Conservation (phyloP, 2,329 filamentous ascomycete species). For the Penicillium sp. region DNA sequence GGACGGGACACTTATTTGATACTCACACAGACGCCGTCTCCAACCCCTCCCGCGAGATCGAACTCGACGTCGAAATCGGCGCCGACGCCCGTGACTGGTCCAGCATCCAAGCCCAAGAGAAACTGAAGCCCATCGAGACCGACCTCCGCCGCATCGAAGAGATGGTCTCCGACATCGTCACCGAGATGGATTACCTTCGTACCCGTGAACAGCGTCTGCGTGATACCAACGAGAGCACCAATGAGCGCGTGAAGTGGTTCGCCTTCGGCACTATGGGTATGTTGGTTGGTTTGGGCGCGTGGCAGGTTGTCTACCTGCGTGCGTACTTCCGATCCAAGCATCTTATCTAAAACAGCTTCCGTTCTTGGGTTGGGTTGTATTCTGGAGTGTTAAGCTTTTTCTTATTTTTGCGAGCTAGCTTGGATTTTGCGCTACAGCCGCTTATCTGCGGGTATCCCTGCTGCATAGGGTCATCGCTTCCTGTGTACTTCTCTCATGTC, state of each 20-base stretch:
- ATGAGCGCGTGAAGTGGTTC: conserved; percentile 98
- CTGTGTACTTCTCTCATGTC: conserved; percentile 20
- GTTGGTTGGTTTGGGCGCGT: conserved; percentile 84
- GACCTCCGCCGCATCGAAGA: conserved; percentile 93
- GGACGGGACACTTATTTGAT: too few relatives aligned
- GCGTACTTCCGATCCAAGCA: conserved; percentile 92
- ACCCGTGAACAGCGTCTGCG: conserved; percentile 88
- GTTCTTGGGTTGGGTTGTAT: conserved; percentile 18
- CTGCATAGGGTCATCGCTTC: conserved; percentile 10
- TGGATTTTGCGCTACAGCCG: conserved; percentile 11
- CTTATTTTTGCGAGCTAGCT: conserved; percentile 7
- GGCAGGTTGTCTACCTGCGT: conserved; percentile 97
- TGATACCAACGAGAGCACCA: conserved; percentile 99
- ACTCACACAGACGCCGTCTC: conserved; percentile 39
- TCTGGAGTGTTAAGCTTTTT: conserved; percentile 18
- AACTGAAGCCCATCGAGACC: conserved; percentile 95
- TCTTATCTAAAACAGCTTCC: conserved; percentile 59
- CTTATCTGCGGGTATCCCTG: conserved; percentile 12
- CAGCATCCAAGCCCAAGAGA: conserved; percentile 93
- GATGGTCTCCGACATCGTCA: conserved; percentile 82
- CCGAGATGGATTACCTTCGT: conserved; percentile 95
- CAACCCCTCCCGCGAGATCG: conserved; percentile 70
- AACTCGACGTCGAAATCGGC: conserved; percentile 94
- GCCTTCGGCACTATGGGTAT: conserved; percentile 91
- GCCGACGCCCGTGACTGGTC: conserved; percentile 98